Conservation (phyloP, 805 yeast genomes). For the Starmerella stellata region DNA sequence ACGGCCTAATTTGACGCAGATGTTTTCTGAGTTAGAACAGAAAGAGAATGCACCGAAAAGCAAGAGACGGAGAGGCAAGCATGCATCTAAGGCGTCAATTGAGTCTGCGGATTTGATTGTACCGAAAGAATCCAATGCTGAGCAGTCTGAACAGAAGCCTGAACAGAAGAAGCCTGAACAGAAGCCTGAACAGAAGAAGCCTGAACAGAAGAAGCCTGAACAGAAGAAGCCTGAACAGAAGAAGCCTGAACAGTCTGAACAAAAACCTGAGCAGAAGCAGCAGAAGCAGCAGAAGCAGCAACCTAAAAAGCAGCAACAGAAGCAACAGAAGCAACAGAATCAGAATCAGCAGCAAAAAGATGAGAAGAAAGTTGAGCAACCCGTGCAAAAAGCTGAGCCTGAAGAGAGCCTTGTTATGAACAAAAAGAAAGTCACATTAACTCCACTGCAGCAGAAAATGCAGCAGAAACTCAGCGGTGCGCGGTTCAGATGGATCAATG, state of each 20-base stretch:
- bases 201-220: background rate
- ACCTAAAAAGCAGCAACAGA: background rate
- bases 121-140: too few species aligned
- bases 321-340: background rate
- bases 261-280: background rate
- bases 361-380: background rate
- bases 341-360: background rate
- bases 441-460: constrained; percentile 90
- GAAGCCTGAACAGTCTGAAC: background rate
- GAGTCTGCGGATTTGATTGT: background rate
- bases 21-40: background rate
- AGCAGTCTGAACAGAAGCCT: too few species aligned
- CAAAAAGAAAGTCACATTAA: constrained; percentile 29
- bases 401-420: background rate
- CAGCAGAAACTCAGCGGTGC: constrained; percentile 87
- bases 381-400: background rate
- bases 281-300: background rate
- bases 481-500: constrained; percentile 94
- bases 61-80: constrained; percentile 1
- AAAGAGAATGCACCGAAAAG: background rate
- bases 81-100: background rate
- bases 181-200: background rate
- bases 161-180: background rate
- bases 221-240: background rate
- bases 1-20: background rate